Base-by-base conservation (phyloP, 306 rosid species). In the Acacia crassicarpa region DNA sequence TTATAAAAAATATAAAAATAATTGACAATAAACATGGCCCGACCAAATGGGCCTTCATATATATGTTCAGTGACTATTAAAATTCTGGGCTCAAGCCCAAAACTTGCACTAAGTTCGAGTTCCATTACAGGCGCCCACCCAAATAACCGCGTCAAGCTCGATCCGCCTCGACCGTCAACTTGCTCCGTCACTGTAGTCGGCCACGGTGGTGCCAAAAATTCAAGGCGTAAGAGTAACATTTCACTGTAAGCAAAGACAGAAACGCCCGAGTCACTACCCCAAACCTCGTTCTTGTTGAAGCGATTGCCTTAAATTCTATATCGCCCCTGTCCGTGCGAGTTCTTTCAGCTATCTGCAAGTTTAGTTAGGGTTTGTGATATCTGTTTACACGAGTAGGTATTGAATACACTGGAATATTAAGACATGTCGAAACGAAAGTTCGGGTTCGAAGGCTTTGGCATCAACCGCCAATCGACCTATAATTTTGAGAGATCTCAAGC, bases 401-500 rank as follows among this genome's bases (percentile, higher is more conserved):
- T 12, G 11, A 43, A 51, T 16, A 72, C 3, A 20, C 77, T 27
- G 30, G 10, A 53, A 54, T 8, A 22, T 9, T 10, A 9, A 49
- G 43, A 20, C 48, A 93, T 95, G 99, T 95, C 98, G 71, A 95
- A 95, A 88, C 86, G 98, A 66, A 93, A 93, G 84, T 92, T 95
- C 72, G 99, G 98, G 14, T 86, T 95, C 83, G 98, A 95, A 85
- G 97, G 98, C 3, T 93, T 93, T 43, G 99, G 99, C 82, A 92
- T 93, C 62, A 93, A 92, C 89, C 97, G 92, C 30, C 96, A 91
- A 86, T 80, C 97, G 4, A 87, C 97, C 58, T 95, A 85, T 86
- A 89, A 94, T 84, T 95, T 95, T 84, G 97, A 93, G 85, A 93
- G 88, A 78, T 88, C 97, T 45, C 88, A 93, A 83, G 82, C 92